Evolutionary conservation across 2,329 filamentous ascomycete species (phyloP), one percentile per base, ranked within the genome.

Genomic region (Alternaria longipes): DNA sequence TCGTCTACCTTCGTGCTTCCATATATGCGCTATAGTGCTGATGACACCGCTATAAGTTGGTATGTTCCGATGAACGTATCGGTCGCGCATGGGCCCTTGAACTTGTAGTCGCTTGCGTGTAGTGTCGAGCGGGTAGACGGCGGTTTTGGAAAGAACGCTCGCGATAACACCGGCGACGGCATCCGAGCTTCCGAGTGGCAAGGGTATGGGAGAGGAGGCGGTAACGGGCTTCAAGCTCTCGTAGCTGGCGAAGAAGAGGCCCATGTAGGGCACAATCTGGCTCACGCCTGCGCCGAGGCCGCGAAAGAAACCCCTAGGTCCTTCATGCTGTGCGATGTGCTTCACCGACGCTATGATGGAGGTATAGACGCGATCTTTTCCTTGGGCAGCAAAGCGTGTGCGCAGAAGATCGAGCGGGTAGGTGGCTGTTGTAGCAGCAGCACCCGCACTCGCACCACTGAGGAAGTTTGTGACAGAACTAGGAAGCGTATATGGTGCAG

Each of bases 191-290:
- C 93, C 92, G 77, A 90, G 90, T 70, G 83, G 82, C 46, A 94
- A 78, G 0, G 85, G 86, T 7, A 87, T 76, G 6, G 91, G 85
- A 4, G 78, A 75, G n/a, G 67, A 73, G 8, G 81, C 78, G 26
- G 80, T 66, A 5, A 75, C 52, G 3, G 81, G 81, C 68, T 84
- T 84, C 52, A 97, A 81, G 9, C 85, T 84, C 79, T 99, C 95
- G 81, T 98, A 99, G 41, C 89, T 86, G 34, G 91, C 87, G 80
- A 99, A 99, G 82, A 99, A 98, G 3, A 97, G 84, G 14, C 95
- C 95, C 95, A 99, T 99, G 78, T 94, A 97, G 2, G 95, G 95
- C 9, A 97, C 88, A 50, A 98, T 95, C 81, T 97, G 94, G 26
- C 85, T 90, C 22, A 98, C 83, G 0, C 90, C 93, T 2, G 94